Percentiles rank a stretch among this genome's conserved stretches.
These are phyloP conservation scores for Penicillium riverlandense DNA, from an alignment of 495 filamentous ascomycete species.

Conservation along the genomic window DNA sequence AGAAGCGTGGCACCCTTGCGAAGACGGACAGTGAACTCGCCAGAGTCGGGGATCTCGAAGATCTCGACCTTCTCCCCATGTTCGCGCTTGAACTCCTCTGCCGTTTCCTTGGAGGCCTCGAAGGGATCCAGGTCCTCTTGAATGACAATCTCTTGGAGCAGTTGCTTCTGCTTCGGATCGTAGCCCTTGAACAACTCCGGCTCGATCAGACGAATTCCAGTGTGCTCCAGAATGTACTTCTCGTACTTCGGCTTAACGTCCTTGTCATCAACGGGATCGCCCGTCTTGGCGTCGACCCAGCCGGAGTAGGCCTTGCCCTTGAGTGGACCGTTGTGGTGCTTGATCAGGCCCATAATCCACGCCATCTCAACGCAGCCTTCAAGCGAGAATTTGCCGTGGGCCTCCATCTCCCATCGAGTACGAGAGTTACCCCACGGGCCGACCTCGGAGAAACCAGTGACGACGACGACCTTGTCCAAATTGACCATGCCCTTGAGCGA, in stretches of 20 bases:
- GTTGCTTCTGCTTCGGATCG: constrained; percentile 95
- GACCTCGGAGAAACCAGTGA: constrained; percentile 93
- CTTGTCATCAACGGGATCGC: constrained; percentile 95
- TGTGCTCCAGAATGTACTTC: constrained; percentile 91
- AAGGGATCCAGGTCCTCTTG: constrained; percentile 95
- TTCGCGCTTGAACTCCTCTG: constrained; percentile 92
- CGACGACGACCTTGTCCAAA: constrained; percentile 92
- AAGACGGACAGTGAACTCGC: constrained; percentile 87
- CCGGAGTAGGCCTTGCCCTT: constrained; percentile 96
- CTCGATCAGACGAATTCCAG: constrained; percentile 96
- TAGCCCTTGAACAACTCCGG: constrained; percentile 96
- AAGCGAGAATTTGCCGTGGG: constrained; percentile 90
- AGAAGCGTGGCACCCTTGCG: constrained; percentile 90
- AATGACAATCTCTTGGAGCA: constrained; percentile 95
- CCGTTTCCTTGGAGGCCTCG: constrained; percentile 93
- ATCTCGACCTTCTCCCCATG: constrained; percentile 97
- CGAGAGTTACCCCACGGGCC: constrained; percentile 98
- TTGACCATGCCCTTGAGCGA: constrained; percentile 96
- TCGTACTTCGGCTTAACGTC: constrained; percentile 96
- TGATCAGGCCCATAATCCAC: constrained; percentile 99
- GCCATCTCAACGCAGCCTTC: constrained; percentile 99
- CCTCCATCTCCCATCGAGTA: constrained; percentile 99
- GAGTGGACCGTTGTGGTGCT: constrained; percentile 95
- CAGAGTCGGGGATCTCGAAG: constrained; percentile 90
- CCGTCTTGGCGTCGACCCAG: constrained; percentile 92